Conservation (phyloP, 441 rosid species). For the Erodium trifolium region DNA sequence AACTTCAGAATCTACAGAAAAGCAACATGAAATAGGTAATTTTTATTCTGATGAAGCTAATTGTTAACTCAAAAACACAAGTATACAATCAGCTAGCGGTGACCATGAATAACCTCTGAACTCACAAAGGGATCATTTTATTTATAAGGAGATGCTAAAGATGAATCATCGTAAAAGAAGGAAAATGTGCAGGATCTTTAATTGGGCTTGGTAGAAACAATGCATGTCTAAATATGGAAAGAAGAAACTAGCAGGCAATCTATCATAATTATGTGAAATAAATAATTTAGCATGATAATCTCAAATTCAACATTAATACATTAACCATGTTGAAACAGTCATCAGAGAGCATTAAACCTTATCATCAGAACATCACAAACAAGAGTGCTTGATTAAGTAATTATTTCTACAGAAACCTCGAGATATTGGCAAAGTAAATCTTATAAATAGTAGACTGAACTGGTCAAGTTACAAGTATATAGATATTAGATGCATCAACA, state of each 20-base stretch:
- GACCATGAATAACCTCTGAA: constrained; percentile 12
- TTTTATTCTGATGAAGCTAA: constrained; percentile 9
- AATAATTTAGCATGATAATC: not conserved
- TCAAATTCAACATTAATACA: not conserved
- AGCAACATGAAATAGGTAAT: constrained; percentile 10
- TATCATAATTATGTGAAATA: not conserved
- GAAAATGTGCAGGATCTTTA: not conserved
- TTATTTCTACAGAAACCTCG: not conserved
- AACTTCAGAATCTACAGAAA: constrained; percentile 29
- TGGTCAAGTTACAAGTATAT: not conserved
- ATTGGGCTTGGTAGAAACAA: constrained; percentile 1
- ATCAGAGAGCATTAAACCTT: no score
- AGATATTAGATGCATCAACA: not conserved
- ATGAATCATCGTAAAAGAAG: constrained; percentile 13
- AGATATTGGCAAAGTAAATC: not conserved
- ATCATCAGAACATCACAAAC: not conserved
- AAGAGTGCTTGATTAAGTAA: not conserved
- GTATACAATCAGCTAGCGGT: constrained; percentile 9
- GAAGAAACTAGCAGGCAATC: not conserved
- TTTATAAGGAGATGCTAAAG: constrained; percentile 15
- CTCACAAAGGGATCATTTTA: constrained; percentile 3
- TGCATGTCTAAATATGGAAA: not conserved
- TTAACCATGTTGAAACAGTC: not conserved
- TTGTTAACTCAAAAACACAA: not conserved
- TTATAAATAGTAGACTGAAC: not conserved